phyloP scores from a whole-genome alignment of 2,329 filamentous ascomycete genomes.

The Graphilbum fragrans region DNA sequence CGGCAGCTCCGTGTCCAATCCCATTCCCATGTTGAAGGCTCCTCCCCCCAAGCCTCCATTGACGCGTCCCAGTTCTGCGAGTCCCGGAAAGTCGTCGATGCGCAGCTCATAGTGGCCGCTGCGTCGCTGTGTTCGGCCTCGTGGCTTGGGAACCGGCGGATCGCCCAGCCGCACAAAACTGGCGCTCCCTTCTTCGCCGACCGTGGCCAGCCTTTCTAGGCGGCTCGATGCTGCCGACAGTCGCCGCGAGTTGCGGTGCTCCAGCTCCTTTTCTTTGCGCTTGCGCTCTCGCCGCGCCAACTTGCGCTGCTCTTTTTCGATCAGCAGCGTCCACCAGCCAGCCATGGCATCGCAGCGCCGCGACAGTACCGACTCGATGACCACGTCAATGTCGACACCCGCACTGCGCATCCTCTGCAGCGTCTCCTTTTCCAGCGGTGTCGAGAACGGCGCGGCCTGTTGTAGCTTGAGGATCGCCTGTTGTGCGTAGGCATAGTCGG shows the following conservation, averaged over 20 bases:
- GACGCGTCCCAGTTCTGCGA: conserved; percentile 27
- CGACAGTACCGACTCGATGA: conserved; percentile 86
- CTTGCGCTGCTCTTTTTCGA: conserved; percentile 92
- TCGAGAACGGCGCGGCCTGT: conserved; percentile 72
- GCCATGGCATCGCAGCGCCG: conserved; percentile 83
- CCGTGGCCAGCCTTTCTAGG: conserved; percentile 68
- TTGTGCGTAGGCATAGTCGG: conserved; percentile 77
- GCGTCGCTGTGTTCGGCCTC: conserved; percentile 68
- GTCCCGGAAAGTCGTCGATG: conserved; percentile 66
- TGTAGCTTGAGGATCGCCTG: conserved; percentile 78
- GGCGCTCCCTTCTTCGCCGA: conserved; percentile 58
- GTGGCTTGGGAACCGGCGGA: conserved; percentile 46
- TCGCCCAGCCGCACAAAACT: conserved; percentile 30
- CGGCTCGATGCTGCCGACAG: conserved; percentile 84
- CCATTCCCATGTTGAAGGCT: conserved; percentile 11
- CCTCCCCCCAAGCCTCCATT: too few relatives aligned
- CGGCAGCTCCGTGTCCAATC: conserved; percentile 30
- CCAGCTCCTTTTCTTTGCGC: conserved; percentile 70
- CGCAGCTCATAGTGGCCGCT: conserved; percentile 54
- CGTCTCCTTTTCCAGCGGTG: conserved; percentile 77
- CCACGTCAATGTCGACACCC: conserved; percentile 84
- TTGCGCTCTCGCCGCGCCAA: conserved; percentile 68
- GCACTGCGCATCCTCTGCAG: conserved; percentile 86
- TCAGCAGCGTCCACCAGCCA: conserved; percentile 89
- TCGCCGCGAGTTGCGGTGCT: conserved; percentile 66